A percentile compares a stretch with the other conserved stretches of the same genome.
phyloP scores from a whole-genome alignment of 2,329 filamentous ascomycete genomes.

The Trichoderma guizhouense region DNA sequence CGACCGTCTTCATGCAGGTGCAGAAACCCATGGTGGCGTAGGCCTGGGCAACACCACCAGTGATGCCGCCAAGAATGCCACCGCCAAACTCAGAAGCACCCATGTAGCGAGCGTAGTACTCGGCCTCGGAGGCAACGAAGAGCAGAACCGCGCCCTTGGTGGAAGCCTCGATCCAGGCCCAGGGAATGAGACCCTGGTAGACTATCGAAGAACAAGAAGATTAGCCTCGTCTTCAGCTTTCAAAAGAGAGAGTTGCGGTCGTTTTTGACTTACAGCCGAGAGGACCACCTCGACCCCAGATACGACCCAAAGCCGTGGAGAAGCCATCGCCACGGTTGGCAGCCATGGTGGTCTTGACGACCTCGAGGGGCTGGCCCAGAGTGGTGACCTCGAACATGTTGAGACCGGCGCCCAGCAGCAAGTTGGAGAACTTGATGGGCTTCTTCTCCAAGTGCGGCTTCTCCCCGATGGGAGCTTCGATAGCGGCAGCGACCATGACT shows the following conservation, averaged over 20 bases:
- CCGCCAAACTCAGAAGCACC: conserved; percentile 84
- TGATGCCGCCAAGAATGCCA: conserved; percentile 88
- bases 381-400: conserved; percentile 88
- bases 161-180: conserved; percentile 99
- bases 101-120: conserved; percentile 82
- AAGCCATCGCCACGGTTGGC: conserved; percentile 92
- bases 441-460: conserved; percentile 81
- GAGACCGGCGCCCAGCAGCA: conserved; percentile 88
- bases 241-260: not conserved
- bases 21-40: conserved; percentile 99
- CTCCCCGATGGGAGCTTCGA: conserved; percentile 47
- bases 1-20: conserved; percentile 99
- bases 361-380: conserved; percentile 80
- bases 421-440: conserved; percentile 99
- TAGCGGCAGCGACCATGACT: conserved; percentile 61
- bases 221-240: not conserved
- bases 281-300: conserved; percentile 91
- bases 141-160: conserved; percentile 98
- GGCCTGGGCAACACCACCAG: conserved; percentile 92
- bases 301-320: conserved; percentile 71
- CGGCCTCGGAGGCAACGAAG: conserved; percentile 97
- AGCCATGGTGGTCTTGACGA: conserved; percentile 99
- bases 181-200: conserved; percentile 98
- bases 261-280: conserved; percentile 74
- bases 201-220: conserved; percentile 51